These are phyloP conservation scores for Erodium texanum DNA, from an alignment of 441 rosid genomes.

Conservation along the genomic window DNA sequence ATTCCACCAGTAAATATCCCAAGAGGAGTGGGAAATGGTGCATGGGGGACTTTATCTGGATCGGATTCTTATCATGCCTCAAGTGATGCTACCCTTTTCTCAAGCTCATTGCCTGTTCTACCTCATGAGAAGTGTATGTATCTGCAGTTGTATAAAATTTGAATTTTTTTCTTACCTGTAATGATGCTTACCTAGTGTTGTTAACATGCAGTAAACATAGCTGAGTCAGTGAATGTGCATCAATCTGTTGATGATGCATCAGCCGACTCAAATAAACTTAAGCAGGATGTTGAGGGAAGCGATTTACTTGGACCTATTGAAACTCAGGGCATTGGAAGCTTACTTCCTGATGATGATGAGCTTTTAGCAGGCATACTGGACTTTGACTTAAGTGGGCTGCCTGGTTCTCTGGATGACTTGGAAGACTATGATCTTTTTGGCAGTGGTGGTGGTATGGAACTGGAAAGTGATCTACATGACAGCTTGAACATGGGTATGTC, in stretches of 20 bases:
- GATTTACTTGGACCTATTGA: conserved; percentile 47
- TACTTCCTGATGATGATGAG: conserved; percentile 75
- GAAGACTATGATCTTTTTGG: conserved; percentile 76
- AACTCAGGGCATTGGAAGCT: conserved; percentile 35
- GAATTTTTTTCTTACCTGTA: background rate
- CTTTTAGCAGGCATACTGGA: conserved; percentile 73
- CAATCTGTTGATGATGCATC: conserved; percentile 43
- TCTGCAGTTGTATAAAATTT: background rate
- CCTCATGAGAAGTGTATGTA: conserved; percentile 54
- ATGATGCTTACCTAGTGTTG: background rate
- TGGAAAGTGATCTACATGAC: conserved; percentile 58
- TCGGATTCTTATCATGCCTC: conserved; percentile 31
- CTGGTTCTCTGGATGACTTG: conserved; percentile 55
- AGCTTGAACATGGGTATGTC: conserved; percentile 45
- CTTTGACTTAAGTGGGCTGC: conserved; percentile 55
- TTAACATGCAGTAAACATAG: conserved; percentile 48
- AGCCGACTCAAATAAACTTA: conserved; percentile 30
- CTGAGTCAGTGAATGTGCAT: conserved; percentile 34
- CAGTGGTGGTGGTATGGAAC: conserved; percentile 78
- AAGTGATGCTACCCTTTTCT: conserved; percentile 66
- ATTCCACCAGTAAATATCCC: conserved; percentile 23
- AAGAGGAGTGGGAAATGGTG: conserved; percentile 26
- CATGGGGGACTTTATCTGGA: conserved; percentile 43
- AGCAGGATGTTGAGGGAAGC: conserved; percentile 33
- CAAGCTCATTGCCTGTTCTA: conserved; percentile 69